Base-by-base conservation (phyloP, 1,284 basidiomycete genomes). In the Cystobasidiaceae sp. region DNA sequence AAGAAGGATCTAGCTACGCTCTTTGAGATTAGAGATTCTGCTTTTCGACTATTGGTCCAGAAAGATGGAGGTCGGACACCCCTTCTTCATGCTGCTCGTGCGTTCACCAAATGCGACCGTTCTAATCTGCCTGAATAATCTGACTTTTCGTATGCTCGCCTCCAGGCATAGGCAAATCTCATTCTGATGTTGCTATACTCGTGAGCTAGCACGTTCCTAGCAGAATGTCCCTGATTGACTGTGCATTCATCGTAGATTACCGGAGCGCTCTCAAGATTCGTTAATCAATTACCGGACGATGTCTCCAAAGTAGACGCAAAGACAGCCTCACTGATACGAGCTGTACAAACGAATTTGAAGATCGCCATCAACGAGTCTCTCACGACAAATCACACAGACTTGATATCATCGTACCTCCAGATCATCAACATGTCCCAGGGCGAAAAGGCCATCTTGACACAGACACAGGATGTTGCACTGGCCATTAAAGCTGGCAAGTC, bases 381-480 rank as follows among this genome's bases (percentile, higher is more conserved):
- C 8, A 30, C 66, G 3, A 66, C 50, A 4, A 41, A 65, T 4
- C 66, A 71, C 33, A 73, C 71, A 17, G 66, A 68, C 27, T 67
- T 73, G 21, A 55, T 72, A 23, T 62, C 69, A 2, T 69, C 66
- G 7, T 74, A 69, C 61, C 60, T 74, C 27, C 73, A 74, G 51
- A 66, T 72, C 17, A 64, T 73, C 30, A 62, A 73, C 67, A 73
- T 73, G 72, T 69, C 67, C 17, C 69, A 71, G 51, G 71, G 71
- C 5, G 56, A 67, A 9, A 58, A 66, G 4, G 72, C 70, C 69
- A 60, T 74, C n/a, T 56, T 56, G 15, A 45, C 55, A 3, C 56
- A 69, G 9, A 39, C 69, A 9, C 68, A 73, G 32, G 68, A 65
- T 6, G 64, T 74, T 48, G 70, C 70, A 0, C 66, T 73, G 19